Evolutionary conservation across 2,329 filamentous ascomycete species (phyloP).

Genomic region (Alternaria rosae): DNA sequence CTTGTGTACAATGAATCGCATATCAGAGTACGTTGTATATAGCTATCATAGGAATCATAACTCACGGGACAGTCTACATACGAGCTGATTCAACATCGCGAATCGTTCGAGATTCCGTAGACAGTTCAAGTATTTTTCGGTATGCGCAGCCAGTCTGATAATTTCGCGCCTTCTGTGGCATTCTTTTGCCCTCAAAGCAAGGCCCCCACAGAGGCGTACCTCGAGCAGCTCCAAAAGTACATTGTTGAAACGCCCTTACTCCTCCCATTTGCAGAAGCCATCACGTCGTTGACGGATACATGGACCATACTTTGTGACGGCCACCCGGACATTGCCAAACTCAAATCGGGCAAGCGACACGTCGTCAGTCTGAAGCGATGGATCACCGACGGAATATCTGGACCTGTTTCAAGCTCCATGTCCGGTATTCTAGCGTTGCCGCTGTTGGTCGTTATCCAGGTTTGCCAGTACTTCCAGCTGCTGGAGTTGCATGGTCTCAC

Average conservation of each 20-base stretch:
- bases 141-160: constrained; percentile 1
- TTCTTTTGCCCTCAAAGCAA: constrained; percentile 33
- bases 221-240: constrained; percentile 22
- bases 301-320: constrained; percentile 12
- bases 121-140: neutral
- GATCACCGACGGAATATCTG: constrained; percentile 20
- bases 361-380: constrained; percentile 15
- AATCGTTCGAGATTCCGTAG: neutral
- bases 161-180: constrained; percentile 18
- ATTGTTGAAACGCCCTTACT: constrained; percentile 7
- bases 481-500: constrained; percentile 17
- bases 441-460: constrained; percentile 27
- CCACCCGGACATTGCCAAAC: constrained; percentile 14
- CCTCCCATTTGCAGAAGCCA: constrained; percentile 8
- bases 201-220: constrained; percentile 25
- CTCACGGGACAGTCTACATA: neutral
- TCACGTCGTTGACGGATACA: constrained; percentile 9
- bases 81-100: neutral
- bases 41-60: neutral
- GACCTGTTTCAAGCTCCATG: constrained; percentile 22
- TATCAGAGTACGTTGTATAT: constrained; percentile 1
- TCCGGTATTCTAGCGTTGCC: constrained; percentile 23
- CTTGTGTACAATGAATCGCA: neutral
- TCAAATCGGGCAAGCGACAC: constrained; percentile 12
- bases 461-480: constrained; percentile 32